A percentile compares a stretch with the other conserved stretches of the same genome.
phyloP scores from a whole-genome alignment of 75 land plant genomes.

The Selaginella moellendorffii region DNA sequence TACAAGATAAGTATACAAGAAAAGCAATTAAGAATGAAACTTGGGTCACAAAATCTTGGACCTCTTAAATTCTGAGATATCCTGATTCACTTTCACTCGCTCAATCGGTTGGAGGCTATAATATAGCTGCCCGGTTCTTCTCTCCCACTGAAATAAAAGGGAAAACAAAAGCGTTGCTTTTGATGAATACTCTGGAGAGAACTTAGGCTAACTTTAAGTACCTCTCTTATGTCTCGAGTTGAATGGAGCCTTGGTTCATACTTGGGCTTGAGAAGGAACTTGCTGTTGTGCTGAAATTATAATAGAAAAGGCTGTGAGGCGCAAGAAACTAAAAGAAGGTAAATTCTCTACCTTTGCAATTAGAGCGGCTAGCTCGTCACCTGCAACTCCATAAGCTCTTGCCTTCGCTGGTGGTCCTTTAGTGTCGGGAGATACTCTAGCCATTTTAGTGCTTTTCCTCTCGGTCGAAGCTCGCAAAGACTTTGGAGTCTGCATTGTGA shows the following conservation, averaged over 20 bases:
- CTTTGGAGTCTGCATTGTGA: too few species aligned
- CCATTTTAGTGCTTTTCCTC: too few species aligned
- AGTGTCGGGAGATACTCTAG: too few species aligned
- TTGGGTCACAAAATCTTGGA: too few species aligned
- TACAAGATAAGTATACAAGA: too few species aligned
- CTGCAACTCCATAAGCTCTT: conserved; percentile 3
- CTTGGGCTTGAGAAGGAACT: conserved; percentile 12
- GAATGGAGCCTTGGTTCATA: conserved; percentile 22
- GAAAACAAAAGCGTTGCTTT: background rate
- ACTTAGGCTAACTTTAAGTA: background rate
- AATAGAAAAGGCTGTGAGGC: background rate
- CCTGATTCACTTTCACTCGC: conserved; percentile 18
- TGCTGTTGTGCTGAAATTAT: conserved; percentile 12
- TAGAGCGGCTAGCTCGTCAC: conserved; percentile 10
- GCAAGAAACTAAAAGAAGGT: background rate
- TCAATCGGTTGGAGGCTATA: conserved; percentile 16
- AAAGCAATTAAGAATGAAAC: too few species aligned
- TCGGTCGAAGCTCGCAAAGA: too few species aligned
- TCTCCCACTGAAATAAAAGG: conserved; percentile 14
- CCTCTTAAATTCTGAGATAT: conserved; percentile 14
- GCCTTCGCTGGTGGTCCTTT: too few species aligned
- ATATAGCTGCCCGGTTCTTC: conserved; percentile 13
- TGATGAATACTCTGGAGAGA: background rate
- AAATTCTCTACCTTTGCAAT: conserved; percentile 13
- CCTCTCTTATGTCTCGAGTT: conserved; percentile 15